Conservation (phyloP, 805 yeast species). For the Yarrowia alimentaria region DNA sequence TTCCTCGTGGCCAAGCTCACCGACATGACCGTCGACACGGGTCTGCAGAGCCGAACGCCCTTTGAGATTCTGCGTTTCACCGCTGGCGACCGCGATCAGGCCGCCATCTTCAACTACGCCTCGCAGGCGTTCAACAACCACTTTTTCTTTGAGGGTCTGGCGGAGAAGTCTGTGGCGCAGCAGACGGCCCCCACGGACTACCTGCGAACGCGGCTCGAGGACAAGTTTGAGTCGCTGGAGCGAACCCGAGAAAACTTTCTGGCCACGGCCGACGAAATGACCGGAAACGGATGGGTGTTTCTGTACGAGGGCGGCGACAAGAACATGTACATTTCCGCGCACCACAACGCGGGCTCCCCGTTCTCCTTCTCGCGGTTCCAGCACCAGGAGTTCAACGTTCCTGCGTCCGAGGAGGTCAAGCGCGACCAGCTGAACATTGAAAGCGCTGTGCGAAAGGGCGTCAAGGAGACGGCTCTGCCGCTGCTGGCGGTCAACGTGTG, state of each 20-base stretch:
- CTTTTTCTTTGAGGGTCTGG: constrained; percentile 69
- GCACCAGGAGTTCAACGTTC: constrained; percentile 71
- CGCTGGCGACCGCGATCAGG: constrained; percentile 62
- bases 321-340: constrained; percentile 64
- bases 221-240: constrained; percentile 70
- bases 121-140: constrained; percentile 93
- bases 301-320: constrained; percentile 58
- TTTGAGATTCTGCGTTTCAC: constrained; percentile 63
- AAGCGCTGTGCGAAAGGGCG: constrained; percentile 46
- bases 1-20: constrained; percentile 52
- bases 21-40: constrained; percentile 73
- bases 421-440: constrained; percentile 44
- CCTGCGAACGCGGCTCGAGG: constrained; percentile 46
- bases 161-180: constrained; percentile 32
- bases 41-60: constrained; percentile 71
- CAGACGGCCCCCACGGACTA: constrained; percentile 38
- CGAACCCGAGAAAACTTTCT: constrained; percentile 72
- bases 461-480: constrained; percentile 50
- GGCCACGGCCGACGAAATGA: constrained; percentile 65
- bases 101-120: constrained; percentile 79
- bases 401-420: constrained; percentile 48
- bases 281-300: constrained; percentile 93
- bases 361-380: constrained; percentile 61
- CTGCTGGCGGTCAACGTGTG: constrained; percentile 77
- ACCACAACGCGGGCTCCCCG: constrained; percentile 90